Percentiles rank a stretch among this genome's conserved stretches.
Conservation (phyloP, 2,329 filamentous ascomycete genomes). For the Aureobasidium sp. region DNA sequence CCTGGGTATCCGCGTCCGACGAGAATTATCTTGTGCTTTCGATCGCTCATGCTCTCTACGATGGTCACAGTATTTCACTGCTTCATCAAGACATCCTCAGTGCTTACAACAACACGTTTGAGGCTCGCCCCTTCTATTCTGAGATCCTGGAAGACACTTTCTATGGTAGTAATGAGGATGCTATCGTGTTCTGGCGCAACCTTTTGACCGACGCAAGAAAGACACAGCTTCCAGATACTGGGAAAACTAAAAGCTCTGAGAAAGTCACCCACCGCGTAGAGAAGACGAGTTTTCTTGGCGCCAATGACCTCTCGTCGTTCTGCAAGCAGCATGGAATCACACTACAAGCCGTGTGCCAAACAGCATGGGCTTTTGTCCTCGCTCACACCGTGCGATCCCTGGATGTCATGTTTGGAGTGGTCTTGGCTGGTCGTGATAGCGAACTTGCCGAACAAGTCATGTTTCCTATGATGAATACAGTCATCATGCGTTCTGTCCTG, state of each 20-base stretch:
- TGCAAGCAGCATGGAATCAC: conserved; percentile 64
- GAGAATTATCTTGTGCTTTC: conserved; percentile 54
- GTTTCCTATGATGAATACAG: conserved; percentile 91
- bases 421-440: conserved; percentile 77
- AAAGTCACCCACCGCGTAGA: conserved; percentile 40
- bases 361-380: conserved; percentile 67
- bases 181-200: conserved; percentile 62
- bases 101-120: conserved; percentile 51
- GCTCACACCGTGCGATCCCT: conserved; percentile 56
- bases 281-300: conserved; percentile 36
- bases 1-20: conserved; percentile 29
- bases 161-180: conserved; percentile 40
- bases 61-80: conserved; percentile 74
- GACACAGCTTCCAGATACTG: conserved; percentile 32
- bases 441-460: conserved; percentile 60
- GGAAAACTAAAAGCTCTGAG: conserved; percentile 14
- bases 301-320: conserved; percentile 45
- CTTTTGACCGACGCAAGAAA: conserved; percentile 51
- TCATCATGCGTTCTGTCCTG: conserved; percentile 64
- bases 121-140: conserved; percentile 43
- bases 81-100: conserved; percentile 63
- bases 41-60: conserved; percentile 80
- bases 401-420: conserved; percentile 74
- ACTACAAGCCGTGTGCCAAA: conserved; percentile 67
- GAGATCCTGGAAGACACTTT: conserved; percentile 51